phyloP scores from a whole-genome alignment of 352 stramenopile genomes.

The Phytopythium oedochilum region DNA sequence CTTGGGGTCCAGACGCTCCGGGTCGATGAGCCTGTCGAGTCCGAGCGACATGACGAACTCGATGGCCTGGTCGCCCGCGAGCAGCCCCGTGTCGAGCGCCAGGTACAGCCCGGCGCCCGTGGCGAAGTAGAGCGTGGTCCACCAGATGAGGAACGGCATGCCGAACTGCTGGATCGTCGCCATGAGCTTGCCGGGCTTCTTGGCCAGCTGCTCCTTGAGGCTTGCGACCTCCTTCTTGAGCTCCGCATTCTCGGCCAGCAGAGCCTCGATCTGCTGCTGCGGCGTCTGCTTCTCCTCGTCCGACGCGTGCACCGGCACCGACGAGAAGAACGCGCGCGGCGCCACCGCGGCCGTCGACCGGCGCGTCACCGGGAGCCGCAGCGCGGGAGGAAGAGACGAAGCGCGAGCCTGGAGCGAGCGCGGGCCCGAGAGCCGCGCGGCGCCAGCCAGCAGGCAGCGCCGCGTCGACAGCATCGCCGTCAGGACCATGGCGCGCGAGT shows the following conservation, averaged over 20 bases:
- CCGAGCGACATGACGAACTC: conserved; percentile 81
- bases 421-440: conserved; percentile 9
- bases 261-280: conserved; percentile 61
- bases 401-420: not conserved
- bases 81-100: conserved; percentile 63
- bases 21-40: conserved; percentile 74
- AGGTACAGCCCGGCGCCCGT: conserved; percentile 72
- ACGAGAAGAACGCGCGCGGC: conserved; percentile 37
- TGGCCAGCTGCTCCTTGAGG: conserved; percentile 49
- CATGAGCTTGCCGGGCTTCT: conserved; percentile 75
- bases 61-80: conserved; percentile 75
- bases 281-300: conserved; percentile 21
- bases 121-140: conserved; percentile 69
- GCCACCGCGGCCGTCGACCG: not conserved
- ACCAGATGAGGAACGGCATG: conserved; percentile 82
- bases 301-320: conserved; percentile 21
- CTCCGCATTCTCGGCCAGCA: conserved; percentile 69
- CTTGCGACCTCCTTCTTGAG: conserved; percentile 67
- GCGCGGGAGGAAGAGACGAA: not conserved
- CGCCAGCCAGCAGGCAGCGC: conserved; percentile 23
- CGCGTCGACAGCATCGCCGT: not conserved
- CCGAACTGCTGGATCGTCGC: conserved; percentile 80
- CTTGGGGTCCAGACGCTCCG: conserved; percentile 68
- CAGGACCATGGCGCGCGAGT: not conserved
- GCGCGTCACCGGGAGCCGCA: not conserved